Evolutionary conservation across 2,329 filamentous ascomycete species (phyloP).

Genomic region (Colletotrichum tropicale): DNA sequence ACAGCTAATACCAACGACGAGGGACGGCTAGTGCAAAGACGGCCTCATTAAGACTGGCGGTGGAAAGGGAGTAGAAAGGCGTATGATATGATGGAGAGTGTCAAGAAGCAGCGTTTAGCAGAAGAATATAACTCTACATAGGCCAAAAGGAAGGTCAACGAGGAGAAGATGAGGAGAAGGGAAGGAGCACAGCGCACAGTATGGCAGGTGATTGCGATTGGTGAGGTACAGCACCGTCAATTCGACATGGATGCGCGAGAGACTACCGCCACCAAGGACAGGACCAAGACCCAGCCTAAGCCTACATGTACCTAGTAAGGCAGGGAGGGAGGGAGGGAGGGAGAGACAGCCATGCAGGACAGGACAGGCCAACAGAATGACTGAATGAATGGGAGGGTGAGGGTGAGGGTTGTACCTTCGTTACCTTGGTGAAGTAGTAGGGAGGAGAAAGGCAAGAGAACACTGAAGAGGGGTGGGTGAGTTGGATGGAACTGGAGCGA

Average conservation of each 20-base stretch:
- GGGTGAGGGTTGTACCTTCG: not conserved
- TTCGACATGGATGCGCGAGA: not conserved
- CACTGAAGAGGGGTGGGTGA: not conserved
- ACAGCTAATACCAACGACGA: not conserved
- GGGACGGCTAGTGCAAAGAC: not conserved
- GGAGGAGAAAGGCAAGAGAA: not conserved
- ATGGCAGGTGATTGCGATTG: not conserved
- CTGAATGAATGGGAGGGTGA: not conserved
- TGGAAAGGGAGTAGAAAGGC: not conserved
- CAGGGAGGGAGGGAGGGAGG: not conserved
- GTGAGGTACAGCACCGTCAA: not conserved
- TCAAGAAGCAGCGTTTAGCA: not conserved
- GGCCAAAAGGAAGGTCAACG: not conserved
- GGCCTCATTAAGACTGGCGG: not conserved
- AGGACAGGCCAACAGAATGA: not conserved
- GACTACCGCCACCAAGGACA: not conserved
- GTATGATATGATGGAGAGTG: not conserved
- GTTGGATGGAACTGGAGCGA: not conserved
- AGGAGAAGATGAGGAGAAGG: not conserved
- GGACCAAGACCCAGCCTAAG: not conserved
- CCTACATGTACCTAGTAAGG: not conserved
- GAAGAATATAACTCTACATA: not conserved
- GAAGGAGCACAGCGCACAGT: not conserved
- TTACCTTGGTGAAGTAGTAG: not conserved
- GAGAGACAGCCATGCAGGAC: not conserved